These are phyloP conservation scores for Aspergillus leporis DNA, from an alignment of 495 filamentous ascomycete genomes.

Conservation along the genomic window DNA sequence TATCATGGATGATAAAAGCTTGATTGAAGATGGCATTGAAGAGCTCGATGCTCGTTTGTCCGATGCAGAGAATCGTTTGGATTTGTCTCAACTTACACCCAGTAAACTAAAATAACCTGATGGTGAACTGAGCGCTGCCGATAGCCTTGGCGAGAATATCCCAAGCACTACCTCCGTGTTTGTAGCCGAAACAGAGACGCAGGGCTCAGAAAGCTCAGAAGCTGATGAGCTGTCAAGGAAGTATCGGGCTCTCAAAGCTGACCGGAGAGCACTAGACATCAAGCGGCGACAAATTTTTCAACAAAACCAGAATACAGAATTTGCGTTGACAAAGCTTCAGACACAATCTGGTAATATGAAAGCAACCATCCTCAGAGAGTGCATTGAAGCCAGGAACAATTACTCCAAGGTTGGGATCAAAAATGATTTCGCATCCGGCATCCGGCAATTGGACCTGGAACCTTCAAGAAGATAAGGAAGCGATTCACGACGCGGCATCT, in stretches of 20 bases:
- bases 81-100: background rate
- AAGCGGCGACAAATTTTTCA: background rate
- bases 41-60: constrained; percentile 35
- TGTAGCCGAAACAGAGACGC: too few relatives aligned
- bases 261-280: constrained; percentile 39
- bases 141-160: too few relatives aligned
- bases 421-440: constrained; percentile 56
- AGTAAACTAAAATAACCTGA: constrained; percentile 25
- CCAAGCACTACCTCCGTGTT: too few relatives aligned
- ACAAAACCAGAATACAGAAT: background rate
- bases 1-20: constrained; percentile 34
- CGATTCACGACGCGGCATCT: constrained; percentile 37
- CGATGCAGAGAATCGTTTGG: background rate
- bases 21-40: constrained; percentile 32
- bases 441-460: constrained; percentile 57
- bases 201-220: background rate
- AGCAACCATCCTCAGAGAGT: constrained; percentile 18
- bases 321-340: background rate
- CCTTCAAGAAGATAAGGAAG: constrained; percentile 37
- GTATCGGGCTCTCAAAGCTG: background rate
- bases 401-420: constrained; percentile 54
- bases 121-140: constrained; percentile 25
- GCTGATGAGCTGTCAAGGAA: background rate
- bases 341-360: background rate
- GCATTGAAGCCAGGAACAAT: constrained; percentile 55